A percentile compares a stretch with the other conserved stretches of the same genome.
These are phyloP conservation scores for Magnolia officinalis DNA, from an alignment of 164 flowering plant genomes.

Conservation along the genomic window DNA sequence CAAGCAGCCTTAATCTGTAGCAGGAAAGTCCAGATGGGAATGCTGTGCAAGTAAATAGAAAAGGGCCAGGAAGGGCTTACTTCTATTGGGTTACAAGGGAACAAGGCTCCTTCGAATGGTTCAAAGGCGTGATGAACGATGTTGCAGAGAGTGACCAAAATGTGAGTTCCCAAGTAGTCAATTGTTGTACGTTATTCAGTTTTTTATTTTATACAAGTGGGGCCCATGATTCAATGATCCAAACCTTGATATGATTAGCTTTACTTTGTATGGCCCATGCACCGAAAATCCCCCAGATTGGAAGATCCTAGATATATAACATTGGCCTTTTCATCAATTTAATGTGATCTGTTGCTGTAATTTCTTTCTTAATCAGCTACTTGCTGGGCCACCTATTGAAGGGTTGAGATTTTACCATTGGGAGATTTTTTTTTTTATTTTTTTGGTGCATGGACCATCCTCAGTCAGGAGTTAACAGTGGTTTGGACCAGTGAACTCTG, in stretches of 20 bases:
- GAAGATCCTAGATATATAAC: not conserved
- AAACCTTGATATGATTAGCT: not conserved
- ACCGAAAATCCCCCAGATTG: too few species aligned
- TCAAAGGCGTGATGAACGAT: constrained; percentile 96
- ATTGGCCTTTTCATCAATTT: not conserved
- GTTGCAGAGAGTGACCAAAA: constrained; percentile 62
- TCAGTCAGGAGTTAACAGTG: too few species aligned
- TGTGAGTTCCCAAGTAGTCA: constrained; percentile 31
- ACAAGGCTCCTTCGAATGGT: constrained; percentile 95
- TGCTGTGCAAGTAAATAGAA: constrained; percentile 5
- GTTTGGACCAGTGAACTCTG: too few species aligned
- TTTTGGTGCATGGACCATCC: too few species aligned
- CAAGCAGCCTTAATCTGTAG: constrained; percentile 11
- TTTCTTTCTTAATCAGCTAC: too few species aligned
- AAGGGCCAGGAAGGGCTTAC: constrained; percentile 72
- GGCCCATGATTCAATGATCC: not conserved
- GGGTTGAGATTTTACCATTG: too few species aligned
- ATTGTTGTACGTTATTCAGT: not conserved
- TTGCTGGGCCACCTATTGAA: too few species aligned
- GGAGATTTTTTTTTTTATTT: too few species aligned
- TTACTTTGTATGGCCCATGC: not conserved
- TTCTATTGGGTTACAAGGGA: constrained; percentile 97
- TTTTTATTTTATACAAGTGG: too few species aligned
- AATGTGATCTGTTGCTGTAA: not conserved
- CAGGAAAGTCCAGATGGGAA: constrained; percentile 24